Conservation (phyloP, 192 early-diverging fungal genomes). For the Piromyces finnis region DNA sequence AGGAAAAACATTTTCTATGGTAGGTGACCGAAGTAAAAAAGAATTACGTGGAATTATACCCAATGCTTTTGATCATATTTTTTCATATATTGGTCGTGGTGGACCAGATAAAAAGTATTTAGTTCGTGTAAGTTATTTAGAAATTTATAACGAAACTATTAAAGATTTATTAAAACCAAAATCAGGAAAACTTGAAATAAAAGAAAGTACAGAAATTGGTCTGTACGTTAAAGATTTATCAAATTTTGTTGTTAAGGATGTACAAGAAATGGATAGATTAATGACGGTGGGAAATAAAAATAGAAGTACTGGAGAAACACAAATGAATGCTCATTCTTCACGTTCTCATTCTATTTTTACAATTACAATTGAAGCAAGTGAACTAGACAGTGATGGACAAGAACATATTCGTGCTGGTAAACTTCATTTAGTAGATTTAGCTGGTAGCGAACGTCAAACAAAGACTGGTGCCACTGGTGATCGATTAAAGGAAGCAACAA, state of each 20-base stretch:
- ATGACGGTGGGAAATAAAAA: slow-evolving; percentile 53
- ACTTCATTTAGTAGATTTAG: slow-evolving; percentile 43
- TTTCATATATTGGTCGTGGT: slow-evolving; percentile 27
- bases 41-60: slow-evolving; percentile 47
- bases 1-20: slow-evolving; percentile 63
- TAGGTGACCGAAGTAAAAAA: slow-evolving; percentile 44
- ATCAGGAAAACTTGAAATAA: slow-evolving; percentile 32
- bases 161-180: slow-evolving; percentile 65
- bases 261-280: slow-evolving; percentile 40
- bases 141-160: slow-evolving; percentile 89
- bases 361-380: slow-evolving; percentile 47
- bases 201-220: slow-evolving; percentile 38
- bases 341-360: slow-evolving; percentile 68
- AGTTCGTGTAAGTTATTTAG: slow-evolving; percentile 73
- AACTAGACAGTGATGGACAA: slow-evolving; percentile 18
- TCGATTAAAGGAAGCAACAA: slow-evolving; percentile 41
- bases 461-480: slow-evolving; percentile 41
- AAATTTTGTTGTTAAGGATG: slow-evolving; percentile 41
- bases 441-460: slow-evolving; percentile 38
- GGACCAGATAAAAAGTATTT: slow-evolving; percentile 44
- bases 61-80: slow-evolving; percentile 47
- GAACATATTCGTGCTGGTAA: slow-evolving; percentile 40
- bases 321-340: slow-evolving; percentile 71
- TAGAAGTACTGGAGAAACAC: slow-evolving; percentile 40
- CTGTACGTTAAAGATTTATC: slow-evolving; percentile 42